These are phyloP conservation scores for Trypanosoma conorhini DNA, from an alignment of 208 protist species.

Conservation along the genomic window DNA sequence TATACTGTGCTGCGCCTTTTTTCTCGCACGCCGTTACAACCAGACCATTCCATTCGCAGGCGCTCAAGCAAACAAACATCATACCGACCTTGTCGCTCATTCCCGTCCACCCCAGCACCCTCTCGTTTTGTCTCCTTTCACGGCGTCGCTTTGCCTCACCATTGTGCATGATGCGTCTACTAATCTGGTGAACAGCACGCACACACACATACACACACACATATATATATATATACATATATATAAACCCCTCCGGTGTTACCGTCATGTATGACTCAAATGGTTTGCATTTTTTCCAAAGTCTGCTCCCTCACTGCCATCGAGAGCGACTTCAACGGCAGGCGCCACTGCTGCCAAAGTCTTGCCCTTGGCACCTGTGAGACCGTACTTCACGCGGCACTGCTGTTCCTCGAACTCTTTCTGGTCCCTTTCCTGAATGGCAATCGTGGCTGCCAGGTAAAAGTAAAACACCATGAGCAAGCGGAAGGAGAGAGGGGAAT, in stretches of 20 bases:
- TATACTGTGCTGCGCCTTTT: no score
- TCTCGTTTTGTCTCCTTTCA: no score
- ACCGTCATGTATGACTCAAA: neutral
- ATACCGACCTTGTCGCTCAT: no score
- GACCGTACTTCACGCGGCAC: constrained; percentile 37
- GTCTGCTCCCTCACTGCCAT: neutral
- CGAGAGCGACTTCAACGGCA: neutral
- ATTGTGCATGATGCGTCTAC: no score
- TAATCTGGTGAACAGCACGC: no score
- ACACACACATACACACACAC: neutral
- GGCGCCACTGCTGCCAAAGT: no score
- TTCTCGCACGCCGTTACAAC: no score
- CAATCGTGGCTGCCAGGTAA: constrained; percentile 45
- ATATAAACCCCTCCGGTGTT: neutral
- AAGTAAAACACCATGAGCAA: constrained; percentile 37
- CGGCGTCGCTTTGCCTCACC: no score
- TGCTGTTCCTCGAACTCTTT: constrained; percentile 40
- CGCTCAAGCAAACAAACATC: no score
- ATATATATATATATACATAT: neutral
- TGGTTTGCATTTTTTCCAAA: neutral
- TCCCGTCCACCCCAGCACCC: no score
- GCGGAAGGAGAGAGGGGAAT: constrained; percentile 23
- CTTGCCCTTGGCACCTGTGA: neutral
- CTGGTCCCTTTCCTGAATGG: constrained; percentile 61
- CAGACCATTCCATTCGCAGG: no score